Evolutionary conservation across 108 stramenopile species (phyloP).

Genomic region (Skeletonema menzelii): DNA sequence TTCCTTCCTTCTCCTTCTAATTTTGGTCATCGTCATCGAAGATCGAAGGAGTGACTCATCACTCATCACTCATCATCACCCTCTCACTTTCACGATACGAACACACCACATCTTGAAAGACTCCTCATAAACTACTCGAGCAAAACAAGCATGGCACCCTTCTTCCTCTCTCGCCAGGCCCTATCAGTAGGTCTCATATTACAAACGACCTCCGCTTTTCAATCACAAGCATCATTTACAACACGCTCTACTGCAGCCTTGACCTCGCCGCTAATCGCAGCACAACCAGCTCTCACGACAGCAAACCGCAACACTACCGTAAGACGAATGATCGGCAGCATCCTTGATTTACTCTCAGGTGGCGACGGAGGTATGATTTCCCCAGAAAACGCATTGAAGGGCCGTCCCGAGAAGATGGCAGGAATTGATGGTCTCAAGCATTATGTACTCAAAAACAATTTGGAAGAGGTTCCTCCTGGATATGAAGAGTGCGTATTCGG

Average conservation of each 20-base stretch:
- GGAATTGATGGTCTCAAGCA: slow-evolving; percentile 61
- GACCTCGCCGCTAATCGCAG: neutral
- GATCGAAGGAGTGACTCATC: too few species aligned
- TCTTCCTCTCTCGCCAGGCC: neutral
- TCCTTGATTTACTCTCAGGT: slow-evolving; percentile 61
- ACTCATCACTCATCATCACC: too few species aligned
- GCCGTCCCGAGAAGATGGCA: slow-evolving; percentile 65
- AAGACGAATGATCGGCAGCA: slow-evolving; percentile 58
- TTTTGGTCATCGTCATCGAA: too few species aligned
- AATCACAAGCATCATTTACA: neutral
- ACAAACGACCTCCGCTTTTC: neutral
- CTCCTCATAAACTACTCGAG: neutral
- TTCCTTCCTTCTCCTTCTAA: too few species aligned
- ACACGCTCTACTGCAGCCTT: neutral
- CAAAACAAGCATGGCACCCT: neutral
- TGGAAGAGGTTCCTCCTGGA: slow-evolving; percentile 71
- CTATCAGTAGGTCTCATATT: slow-evolving; percentile 2
- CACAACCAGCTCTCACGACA: neutral
- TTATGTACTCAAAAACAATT: slow-evolving; percentile 64
- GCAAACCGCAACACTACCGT: neutral
- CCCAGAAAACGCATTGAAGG: slow-evolving; percentile 66
- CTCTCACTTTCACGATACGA: too few species aligned
- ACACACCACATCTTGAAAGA: neutral
- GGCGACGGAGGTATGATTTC: slow-evolving; percentile 57
- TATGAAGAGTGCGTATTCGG: slow-evolving; percentile 69